Base-by-base conservation (phyloP, 352 stramenopile species). In the Pythium pyrilobum region DNA sequence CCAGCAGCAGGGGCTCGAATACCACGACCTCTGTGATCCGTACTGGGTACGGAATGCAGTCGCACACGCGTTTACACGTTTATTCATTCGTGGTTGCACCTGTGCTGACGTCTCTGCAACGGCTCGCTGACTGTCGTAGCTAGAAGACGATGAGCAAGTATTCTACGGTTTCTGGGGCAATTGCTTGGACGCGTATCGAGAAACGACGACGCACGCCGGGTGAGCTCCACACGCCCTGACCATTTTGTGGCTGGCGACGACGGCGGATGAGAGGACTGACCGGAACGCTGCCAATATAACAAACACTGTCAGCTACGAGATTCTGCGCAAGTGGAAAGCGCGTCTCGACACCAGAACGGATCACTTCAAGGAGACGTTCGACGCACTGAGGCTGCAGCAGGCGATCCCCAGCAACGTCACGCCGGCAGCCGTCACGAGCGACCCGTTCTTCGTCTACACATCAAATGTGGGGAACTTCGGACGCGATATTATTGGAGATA, bases 101-200 rank as follows among this genome's bases (percentile, higher is more conserved):
- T n/a, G n/a, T n/a, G n/a, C n/a, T n/a, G n/a, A n/a, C n/a, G n/a
- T n/a, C n/a, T n/a, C 25, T 2, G 8, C 10, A 33, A 4, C 25
- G 25, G 25, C 8, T 15, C 4, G 29, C 15, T 10, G 8, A 4
- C 4, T 27, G 3, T 16, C 21, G 6, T 39, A 87, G 81, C 56
- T 95, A 13, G 69, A 74, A 33, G 71, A 96, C 53, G 78, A 92
- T 53, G 72, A 77, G n/a, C 58, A 79, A 40, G 27, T 89, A 50
- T 97, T 97, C 58, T 96, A 95, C 54, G 88, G 87, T 9, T 97
- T 97, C 63, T 97, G 90, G 90, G 87, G 87, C 25, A 80, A 73
- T 45, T 97, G 85, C 51, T 72, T 85, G 38, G 92, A 97, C 62
- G 66, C 79, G 15, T 97, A 97, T 56, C 68, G 86, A 24, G 73